Conservation (phyloP, 148 eudicot genomes). For the Polygonum maritimum region DNA sequence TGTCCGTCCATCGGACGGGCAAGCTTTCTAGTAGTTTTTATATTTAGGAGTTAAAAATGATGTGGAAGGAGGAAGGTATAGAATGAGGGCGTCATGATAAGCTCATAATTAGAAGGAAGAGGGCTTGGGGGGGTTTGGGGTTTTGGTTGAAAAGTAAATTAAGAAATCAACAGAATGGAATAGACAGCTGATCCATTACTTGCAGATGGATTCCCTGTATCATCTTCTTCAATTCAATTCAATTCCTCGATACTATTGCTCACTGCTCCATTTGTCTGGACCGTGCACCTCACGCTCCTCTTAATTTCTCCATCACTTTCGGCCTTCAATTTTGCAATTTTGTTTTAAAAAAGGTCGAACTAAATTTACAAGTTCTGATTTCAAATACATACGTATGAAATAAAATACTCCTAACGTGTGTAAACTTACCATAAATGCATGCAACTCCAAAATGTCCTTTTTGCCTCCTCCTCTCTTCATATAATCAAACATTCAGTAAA, state of each 20-base stretch:
- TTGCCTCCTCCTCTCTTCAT: neutral
- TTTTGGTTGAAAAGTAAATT: too few species aligned
- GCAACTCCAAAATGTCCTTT: constrained; percentile 8
- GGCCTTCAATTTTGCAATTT: neutral
- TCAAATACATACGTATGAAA: too few species aligned
- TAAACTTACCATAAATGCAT: constrained; percentile 2
- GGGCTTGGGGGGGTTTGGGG: neutral
- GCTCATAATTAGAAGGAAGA: neutral
- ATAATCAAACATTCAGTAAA: neutral
- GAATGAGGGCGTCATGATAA: constrained; percentile 10
- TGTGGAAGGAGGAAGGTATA: too few species aligned
- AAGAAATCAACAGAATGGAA: constrained; percentile 4
- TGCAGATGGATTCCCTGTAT: neutral
- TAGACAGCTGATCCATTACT: neutral
- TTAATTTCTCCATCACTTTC: neutral
- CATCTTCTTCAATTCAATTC: neutral
- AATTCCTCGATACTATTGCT: neutral
- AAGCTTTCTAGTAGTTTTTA: too few species aligned
- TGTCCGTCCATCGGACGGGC: too few species aligned
- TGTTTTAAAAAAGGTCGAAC: too few species aligned
- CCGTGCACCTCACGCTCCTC: constrained; percentile 1
- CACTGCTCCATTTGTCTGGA: neutral
- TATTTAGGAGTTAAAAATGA: too few species aligned
- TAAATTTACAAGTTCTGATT: too few species aligned
- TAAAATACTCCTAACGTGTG: too few species aligned